Base-by-base conservation (phyloP, 2,329 filamentous ascomycete species). In the Ascochyta rabiei region DNA sequence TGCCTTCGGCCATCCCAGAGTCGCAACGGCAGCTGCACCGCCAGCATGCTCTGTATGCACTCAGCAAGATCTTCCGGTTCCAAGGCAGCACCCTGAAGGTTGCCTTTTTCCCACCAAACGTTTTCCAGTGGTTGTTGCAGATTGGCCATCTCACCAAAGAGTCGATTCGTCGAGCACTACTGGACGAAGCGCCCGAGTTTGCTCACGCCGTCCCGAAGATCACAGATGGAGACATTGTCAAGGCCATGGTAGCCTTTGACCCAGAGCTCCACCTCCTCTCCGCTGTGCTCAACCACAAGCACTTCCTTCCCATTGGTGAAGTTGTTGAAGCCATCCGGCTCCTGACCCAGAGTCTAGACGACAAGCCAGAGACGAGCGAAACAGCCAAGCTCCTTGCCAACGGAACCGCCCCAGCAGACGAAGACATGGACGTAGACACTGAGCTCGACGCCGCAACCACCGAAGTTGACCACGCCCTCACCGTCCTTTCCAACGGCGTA, bases 261-360 rank as follows among this genome's bases (percentile, higher is more conserved):
- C 83, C 86, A 2, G 85, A 86, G 30, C 82, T 91, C 71, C 84
- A 86, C 45, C 77, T 91, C 2, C 79, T 92, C 34, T 80, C 87
- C 38, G 83, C 82, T 50, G 85, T 90, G 54, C 77, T 93, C 6
- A 83, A 84, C 18, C 66, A 77, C 34, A 81, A 82, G 6, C 89
- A 88, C 7, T 84, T 85, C 63, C 80, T 91, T 16, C 84, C 86
- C 3, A 79, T 88, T 35, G 76, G 81, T 3, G 89, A 92, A 68
- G 79, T 92, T 6, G 80, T 91, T 2, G 78, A 87, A 51, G 84
- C 86, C 4, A 83, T 92, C 47, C 83, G 85, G 48, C 76, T 84
- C 2, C 78, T 92, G 15, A 88, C 92, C 78, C 81, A 84, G 41
- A 91, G 86, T 62, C 81, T 93, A 35, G 87, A 88, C 39, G 74